Conservation (phyloP, 1,139 yeast genomes). For the Yamadazyma diospyri region DNA sequence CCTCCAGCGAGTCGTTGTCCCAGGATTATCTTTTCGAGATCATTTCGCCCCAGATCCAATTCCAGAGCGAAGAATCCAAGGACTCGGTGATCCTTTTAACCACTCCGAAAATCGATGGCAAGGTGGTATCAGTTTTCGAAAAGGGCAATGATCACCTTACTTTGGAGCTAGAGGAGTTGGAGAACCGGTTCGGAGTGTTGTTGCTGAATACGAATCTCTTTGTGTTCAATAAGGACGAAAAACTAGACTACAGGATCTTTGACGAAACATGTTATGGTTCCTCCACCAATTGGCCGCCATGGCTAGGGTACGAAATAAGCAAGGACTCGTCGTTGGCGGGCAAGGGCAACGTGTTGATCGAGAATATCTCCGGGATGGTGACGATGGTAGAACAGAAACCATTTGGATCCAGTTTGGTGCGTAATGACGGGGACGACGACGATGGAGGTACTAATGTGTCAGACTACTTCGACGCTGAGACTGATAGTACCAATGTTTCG, state of each 20-base stretch:
- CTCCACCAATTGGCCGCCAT: constrained; percentile 43
- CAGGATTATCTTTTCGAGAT: constrained; percentile 70
- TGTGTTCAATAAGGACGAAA: constrained; percentile 31
- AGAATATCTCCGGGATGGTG: constrained; percentile 36
- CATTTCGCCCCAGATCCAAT: constrained; percentile 82
- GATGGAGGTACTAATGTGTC: too few species aligned
- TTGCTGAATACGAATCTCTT: constrained; percentile 39
- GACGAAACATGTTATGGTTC: constrained; percentile 36
- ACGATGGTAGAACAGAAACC: constrained; percentile 33
- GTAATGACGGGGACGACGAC: constrained; percentile 10
- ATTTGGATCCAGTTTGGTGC: constrained; percentile 17
- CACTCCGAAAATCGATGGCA: constrained; percentile 39
- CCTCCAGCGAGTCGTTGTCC: constrained; percentile 42
- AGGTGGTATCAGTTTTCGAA: constrained; percentile 35
- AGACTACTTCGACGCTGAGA: constrained; percentile 3
- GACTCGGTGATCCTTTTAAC: constrained; percentile 54
- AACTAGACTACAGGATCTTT: constrained; percentile 18
- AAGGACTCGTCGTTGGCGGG: constrained; percentile 36
- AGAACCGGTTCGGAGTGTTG: constrained; percentile 36
- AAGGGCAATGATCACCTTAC: constrained; percentile 20
- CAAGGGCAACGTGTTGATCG: constrained; percentile 32
- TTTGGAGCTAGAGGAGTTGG: constrained; percentile 27
- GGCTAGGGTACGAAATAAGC: constrained; percentile 45
- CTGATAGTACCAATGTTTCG: constrained; percentile 2
- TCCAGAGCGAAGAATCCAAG: constrained; percentile 63